Evolutionary conservation across 1,284 basidiomycete species (phyloP), one percentile per base, ranked within the genome.

Genomic region (Cystodermella granulosa): DNA sequence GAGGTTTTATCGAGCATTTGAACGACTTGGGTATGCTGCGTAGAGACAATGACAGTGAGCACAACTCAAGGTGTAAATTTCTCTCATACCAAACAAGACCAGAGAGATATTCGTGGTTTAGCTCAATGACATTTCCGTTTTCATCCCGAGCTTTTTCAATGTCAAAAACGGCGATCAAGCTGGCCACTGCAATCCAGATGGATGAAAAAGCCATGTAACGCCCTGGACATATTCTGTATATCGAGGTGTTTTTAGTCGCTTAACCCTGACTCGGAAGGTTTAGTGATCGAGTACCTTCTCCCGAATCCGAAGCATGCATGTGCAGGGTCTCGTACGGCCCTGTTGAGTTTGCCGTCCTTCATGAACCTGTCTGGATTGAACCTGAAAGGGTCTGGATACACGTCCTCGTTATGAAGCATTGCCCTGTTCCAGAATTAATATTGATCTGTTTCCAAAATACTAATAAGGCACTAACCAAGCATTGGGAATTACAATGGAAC

Each of bases 141-240:
- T 50, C 50, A 36, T 58, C 60, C 11, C 48, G 41, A 8, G 56
- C 49, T 35, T 60, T 63, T 14, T 46, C 45, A 28, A 62, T 53
- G 34, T 63, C 50, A 47, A 67, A 66, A 1, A 53, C 51, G 0
- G 62, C 54, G 17, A 71, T 50, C 1, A 67, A 46, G 5, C 58
- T 63, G 1, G 59, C 65, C 8, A 66, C 53, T 13, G 57, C 51
- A 39, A 68, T 60, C 59, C 59, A 70, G 7, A 66, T 34, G 8
- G 64, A 56, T 4, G 51, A 48, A n/a, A 50, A 48, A 4, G 67
- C 67, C 31, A 71, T 49, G 42, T 68, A 55, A 26, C 61, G 54
- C 56, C 77, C 78, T 1, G 76, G 75, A 51, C 77, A 79, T 40
- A 71, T 54, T 23, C 72, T 75, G 37, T 17, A 36, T 28, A 41